Evolutionary conservation across 495 filamentous ascomycete genomes (phyloP).

Genomic region (Bathelium albidoporum): DNA sequence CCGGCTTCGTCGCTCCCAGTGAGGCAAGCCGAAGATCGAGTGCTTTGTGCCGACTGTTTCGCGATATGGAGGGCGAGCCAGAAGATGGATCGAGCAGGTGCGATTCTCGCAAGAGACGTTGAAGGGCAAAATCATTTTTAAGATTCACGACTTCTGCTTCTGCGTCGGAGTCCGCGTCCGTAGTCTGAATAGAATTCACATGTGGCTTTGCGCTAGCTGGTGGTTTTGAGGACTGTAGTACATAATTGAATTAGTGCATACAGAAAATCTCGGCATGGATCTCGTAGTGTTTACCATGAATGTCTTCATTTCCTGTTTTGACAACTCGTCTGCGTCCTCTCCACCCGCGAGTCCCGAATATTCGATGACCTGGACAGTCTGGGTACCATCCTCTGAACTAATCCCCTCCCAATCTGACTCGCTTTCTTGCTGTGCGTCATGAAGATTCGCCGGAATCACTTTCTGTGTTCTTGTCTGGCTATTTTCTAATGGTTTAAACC

Average conservation of each 20-base stretch:
- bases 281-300: slow-evolving; percentile 57
- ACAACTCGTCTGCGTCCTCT: slow-evolving; percentile 36
- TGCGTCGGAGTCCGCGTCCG: slow-evolving; percentile 35
- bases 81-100: slow-evolving; percentile 67
- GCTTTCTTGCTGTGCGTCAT: slow-evolving; percentile 27
- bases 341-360: slow-evolving; percentile 32
- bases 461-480: slow-evolving; percentile 14
- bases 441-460: slow-evolving; percentile 17
- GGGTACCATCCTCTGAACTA: slow-evolving; percentile 37
- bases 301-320: slow-evolving; percentile 59
- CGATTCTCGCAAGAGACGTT: slow-evolving; percentile 81
- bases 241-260: not conserved
- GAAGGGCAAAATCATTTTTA: slow-evolving; percentile 86
- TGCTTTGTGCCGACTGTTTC: slow-evolving; percentile 58
- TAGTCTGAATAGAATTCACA: slow-evolving; percentile 6
- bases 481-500: slow-evolving; percentile 59
- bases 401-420: slow-evolving; percentile 60
- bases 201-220: slow-evolving; percentile 30
- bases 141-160: slow-evolving; percentile 52
- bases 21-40: slow-evolving; percentile 70
- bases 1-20: slow-evolving; percentile 65
- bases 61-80: slow-evolving; percentile 27
- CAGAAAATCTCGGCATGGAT: not conserved
- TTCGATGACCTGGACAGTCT: slow-evolving; percentile 54
- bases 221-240: slow-evolving; percentile 41